These are phyloP conservation scores for Zizania palustris DNA, from an alignment of 202 grass and related monocot genomes.

Conservation along the genomic window DNA sequence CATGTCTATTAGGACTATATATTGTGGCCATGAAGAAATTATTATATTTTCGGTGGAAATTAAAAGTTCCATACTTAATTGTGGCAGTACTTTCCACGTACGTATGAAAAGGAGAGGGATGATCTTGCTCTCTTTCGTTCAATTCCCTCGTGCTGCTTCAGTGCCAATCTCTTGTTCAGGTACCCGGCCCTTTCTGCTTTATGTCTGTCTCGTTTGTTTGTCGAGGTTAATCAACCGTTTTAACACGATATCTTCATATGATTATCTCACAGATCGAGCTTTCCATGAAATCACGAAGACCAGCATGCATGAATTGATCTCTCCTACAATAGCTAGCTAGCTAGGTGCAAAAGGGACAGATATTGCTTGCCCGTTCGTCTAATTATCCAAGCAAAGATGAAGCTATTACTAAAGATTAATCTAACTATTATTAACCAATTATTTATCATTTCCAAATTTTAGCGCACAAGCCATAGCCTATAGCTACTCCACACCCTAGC, in stretches of 20 bases:
- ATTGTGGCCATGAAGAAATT: neutral
- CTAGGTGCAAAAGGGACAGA: too few relatives aligned
- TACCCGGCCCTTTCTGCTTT: neutral
- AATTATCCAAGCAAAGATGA: too few relatives aligned
- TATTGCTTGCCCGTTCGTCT: too few relatives aligned
- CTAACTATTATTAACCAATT: neutral
- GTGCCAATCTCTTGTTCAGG: neutral
- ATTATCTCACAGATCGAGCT: neutral
- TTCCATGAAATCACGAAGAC: neutral
- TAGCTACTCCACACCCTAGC: too few relatives aligned
- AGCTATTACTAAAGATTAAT: neutral
- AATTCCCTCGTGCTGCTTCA: slow-evolving; percentile 2
- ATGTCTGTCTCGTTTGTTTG: too few relatives aligned
- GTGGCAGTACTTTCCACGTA: neutral
- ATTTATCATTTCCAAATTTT: too few relatives aligned
- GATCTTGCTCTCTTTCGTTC: neutral
- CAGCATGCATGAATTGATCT: neutral
- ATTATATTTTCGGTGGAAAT: neutral
- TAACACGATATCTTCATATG: neutral
- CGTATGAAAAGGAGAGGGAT: too few relatives aligned
- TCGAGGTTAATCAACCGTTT: too few relatives aligned
- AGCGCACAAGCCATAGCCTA: too few relatives aligned
- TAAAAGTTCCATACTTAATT: neutral
- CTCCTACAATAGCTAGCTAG: too few relatives aligned
- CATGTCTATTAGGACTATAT: too few relatives aligned